Conservation (phyloP, 768 basidiomycete species). For the Kwoniella mangroviensis region DNA sequence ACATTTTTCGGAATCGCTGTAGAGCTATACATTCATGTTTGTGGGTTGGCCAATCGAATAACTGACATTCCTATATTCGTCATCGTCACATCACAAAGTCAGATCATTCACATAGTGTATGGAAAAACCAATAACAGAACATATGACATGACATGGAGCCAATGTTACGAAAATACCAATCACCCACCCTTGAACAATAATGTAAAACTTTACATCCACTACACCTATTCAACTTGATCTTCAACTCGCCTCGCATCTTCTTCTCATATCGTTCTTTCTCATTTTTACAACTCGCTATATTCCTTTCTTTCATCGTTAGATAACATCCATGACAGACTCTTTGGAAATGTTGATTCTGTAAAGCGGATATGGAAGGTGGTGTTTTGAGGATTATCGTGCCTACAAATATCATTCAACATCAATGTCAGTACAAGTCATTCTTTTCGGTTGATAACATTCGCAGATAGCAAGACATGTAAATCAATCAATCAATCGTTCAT, state of each 20-base stretch:
- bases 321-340: slow-evolving; percentile 73
- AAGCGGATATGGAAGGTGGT: slow-evolving; percentile 67
- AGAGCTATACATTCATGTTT: slow-evolving; percentile 78
- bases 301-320: slow-evolving; percentile 41
- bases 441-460: too few species aligned
- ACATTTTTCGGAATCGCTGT: slow-evolving; percentile 46
- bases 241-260: background rate
- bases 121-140: background rate
- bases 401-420: slow-evolving; percentile 46
- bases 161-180: slow-evolving; percentile 15
- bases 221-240: slow-evolving; percentile 67
- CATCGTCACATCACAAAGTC: background rate
- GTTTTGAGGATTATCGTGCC: slow-evolving; percentile 67
- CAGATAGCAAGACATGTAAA: too few species aligned
- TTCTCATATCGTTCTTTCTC: background rate
- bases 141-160: background rate
- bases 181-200: slow-evolving; percentile 76
- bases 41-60: slow-evolving; percentile 73
- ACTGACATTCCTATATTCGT: slow-evolving; percentile 69
- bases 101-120: background rate
- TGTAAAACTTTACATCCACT: slow-evolving; percentile 70
- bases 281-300: slow-evolving; percentile 11
- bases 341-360: slow-evolving; percentile 69
- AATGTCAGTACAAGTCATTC: too few species aligned
- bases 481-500: too few species aligned